These are phyloP conservation scores for Alternaria ventricosa DNA, from an alignment of 2,329 filamentous ascomycete genomes.

Conservation along the genomic window DNA sequence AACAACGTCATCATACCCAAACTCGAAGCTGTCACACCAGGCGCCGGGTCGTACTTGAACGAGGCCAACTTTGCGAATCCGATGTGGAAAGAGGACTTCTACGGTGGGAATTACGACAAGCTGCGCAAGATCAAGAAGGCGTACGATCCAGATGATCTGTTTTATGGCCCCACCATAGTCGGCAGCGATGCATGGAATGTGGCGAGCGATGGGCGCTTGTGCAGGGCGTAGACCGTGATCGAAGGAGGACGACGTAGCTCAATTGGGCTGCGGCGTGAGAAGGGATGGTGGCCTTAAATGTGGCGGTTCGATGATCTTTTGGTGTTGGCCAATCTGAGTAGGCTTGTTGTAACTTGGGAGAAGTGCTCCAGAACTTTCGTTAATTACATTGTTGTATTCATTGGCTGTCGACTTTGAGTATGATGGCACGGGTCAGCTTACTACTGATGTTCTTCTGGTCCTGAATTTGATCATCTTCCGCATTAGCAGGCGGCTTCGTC, in stretches of 20 bases:
- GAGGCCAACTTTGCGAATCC: not conserved
- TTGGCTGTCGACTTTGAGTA: no score
- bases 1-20: slow-evolving; percentile 1
- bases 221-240: not conserved
- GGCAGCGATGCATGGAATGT: not conserved
- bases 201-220: not conserved
- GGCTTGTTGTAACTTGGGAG: no score
- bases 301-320: no score
- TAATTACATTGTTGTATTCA: no score
- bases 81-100: not conserved
- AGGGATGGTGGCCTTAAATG: no score
- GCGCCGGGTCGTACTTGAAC: not conserved
- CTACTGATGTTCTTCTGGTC: no score
- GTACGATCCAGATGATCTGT: not conserved
- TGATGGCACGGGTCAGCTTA: no score
- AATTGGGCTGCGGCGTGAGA: no score
- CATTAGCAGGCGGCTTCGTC: not conserved
- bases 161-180: not conserved
- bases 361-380: no score
- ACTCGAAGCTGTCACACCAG: not conserved
- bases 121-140: not conserved
- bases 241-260: no score
- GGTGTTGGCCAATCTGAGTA: no score
- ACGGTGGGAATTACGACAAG: not conserved
- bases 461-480: not conserved